Base-by-base conservation (phyloP, 805 yeast genomes). In the Kazachstania taianensis region DNA sequence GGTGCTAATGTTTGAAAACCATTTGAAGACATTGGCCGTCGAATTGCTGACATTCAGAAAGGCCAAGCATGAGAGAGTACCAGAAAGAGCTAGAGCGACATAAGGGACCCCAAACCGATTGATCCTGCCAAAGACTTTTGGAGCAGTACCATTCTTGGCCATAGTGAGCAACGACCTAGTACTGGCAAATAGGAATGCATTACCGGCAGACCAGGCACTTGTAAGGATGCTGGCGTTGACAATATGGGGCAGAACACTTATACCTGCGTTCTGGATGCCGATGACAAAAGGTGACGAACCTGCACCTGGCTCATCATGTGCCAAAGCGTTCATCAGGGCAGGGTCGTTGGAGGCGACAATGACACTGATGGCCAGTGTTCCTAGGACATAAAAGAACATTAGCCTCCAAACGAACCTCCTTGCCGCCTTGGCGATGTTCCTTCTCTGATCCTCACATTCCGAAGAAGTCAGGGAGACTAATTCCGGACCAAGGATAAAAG, bases 281-380 rank as follows among this genome's bases (percentile, higher is more conserved):
- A 76, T 68, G 37, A 76, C 81, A 44, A 74, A 77, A 3, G 82
- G 81, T 22, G 80, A 74, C 13, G 78, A 76, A 23, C 75, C 68
- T 20, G 81, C 81, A 43, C 75, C 73, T n/a, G 63, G 46, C 29
- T 62, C 59, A 45, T 75, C 78, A 26, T 63, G 60, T n/a, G 61
- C 65, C 46, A 70, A 57, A 13, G 72, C 72, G 32, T 46, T 46
- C 45, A 71, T 59, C 40, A 78, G 62, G 34, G 63, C 60, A 18
- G 65, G 59, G 48, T 75, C 75, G 33, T 62, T 65, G 33, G 66
- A 66, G 32, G 75, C 65, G 35, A 75, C 83, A 41, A 77, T 69
- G 57, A 73, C 67, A 46, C 81, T 78, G 44, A 78, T 65, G 39
- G 73, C 62, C 38, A 75, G 62, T 30, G 75, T 65, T 38, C 80